These are phyloP conservation scores for Micromonas pusilla DNA, from an alignment of 139 green algal species.

Conservation along the genomic window DNA sequence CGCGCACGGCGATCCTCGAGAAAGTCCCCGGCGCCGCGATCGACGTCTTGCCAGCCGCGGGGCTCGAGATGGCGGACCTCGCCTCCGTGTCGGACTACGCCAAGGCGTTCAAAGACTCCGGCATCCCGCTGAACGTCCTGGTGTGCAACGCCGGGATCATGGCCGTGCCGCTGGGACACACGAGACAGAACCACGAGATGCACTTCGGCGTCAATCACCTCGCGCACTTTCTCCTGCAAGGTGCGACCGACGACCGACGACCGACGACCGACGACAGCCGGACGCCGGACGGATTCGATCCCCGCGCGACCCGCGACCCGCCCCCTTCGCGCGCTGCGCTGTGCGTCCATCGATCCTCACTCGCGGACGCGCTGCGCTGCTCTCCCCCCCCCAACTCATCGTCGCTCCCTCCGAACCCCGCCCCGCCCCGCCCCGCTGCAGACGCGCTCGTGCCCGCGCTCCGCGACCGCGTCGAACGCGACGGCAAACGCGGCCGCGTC, in stretches of 20 bases:
- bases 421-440: too few species aligned
- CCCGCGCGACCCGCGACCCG: too few species aligned
- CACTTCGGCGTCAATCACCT: constrained; percentile 26
- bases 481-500: background rate
- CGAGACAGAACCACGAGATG: constrained; percentile 8
- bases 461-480: background rate
- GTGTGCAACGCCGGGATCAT: constrained; percentile 33
- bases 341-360: too few species aligned
- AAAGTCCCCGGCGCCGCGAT: background rate
- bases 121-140: constrained; percentile 11
- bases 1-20: background rate
- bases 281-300: too few species aligned
- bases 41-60: background rate
- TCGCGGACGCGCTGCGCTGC: too few species aligned
- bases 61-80: constrained; percentile 12
- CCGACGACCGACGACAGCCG: too few species aligned
- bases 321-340: too few species aligned
- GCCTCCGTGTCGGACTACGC: background rate
- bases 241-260: too few species aligned
- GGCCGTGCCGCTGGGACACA: constrained; percentile 15
- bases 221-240: constrained; percentile 10
- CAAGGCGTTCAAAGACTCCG: constrained; percentile 2
- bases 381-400: too few species aligned
- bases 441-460: too few species aligned
- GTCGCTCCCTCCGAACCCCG: too few species aligned